A percentile compares a stretch with the other conserved stretches of the same genome.
These are phyloP conservation scores for Fusarium continuum DNA, from an alignment of 2,329 filamentous ascomycete species.

Conservation along the genomic window DNA sequence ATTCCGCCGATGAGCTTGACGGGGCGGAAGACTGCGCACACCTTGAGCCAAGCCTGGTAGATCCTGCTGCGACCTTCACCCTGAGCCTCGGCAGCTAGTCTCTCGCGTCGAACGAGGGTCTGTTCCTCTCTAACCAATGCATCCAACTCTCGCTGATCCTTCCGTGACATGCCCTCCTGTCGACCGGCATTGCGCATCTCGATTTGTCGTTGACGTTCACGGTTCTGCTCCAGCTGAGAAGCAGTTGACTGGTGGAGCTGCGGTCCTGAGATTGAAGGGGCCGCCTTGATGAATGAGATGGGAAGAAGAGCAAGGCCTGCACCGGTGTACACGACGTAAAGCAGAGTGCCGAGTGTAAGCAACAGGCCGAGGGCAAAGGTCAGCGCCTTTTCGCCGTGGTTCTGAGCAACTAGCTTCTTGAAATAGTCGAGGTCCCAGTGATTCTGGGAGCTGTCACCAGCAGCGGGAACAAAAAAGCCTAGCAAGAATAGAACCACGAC, in stretches of 20 bases:
- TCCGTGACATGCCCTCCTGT: slow-evolving; percentile 77
- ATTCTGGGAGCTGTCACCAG: slow-evolving; percentile 70
- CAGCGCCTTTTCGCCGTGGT: slow-evolving; percentile 90
- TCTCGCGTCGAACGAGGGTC: slow-evolving; percentile 87
- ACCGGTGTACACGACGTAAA: slow-evolving; percentile 90
- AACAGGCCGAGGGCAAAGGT: slow-evolving; percentile 91
- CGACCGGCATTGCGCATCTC: slow-evolving; percentile 85
- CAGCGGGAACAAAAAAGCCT: slow-evolving; percentile 91
- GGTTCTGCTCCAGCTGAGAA: slow-evolving; percentile 84
- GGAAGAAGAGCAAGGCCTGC: slow-evolving; percentile 89
- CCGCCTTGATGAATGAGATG: slow-evolving; percentile 89
- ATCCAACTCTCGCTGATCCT: slow-evolving; percentile 90
- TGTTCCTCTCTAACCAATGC: slow-evolving; percentile 88
- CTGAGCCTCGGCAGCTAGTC: slow-evolving; percentile 82
- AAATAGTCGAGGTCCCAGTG: slow-evolving; percentile 91
- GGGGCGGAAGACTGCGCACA: slow-evolving; percentile 84
- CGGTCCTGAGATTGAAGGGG: slow-evolving; percentile 84
- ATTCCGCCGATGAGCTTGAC: slow-evolving; percentile 89
- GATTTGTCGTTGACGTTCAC: slow-evolving; percentile 90
- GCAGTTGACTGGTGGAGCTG: slow-evolving; percentile 80
- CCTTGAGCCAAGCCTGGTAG: slow-evolving; percentile 79
- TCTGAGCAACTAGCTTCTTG: slow-evolving; percentile 78
- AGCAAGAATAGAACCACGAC: slow-evolving; percentile 86
- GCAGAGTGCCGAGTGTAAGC: slow-evolving; percentile 82
- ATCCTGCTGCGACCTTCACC: slow-evolving; percentile 81